Percentiles rank a stretch among this genome's conserved stretches.
Conservation (phyloP, 352 stramenopile species). For the Phytophthora pini region DNA sequence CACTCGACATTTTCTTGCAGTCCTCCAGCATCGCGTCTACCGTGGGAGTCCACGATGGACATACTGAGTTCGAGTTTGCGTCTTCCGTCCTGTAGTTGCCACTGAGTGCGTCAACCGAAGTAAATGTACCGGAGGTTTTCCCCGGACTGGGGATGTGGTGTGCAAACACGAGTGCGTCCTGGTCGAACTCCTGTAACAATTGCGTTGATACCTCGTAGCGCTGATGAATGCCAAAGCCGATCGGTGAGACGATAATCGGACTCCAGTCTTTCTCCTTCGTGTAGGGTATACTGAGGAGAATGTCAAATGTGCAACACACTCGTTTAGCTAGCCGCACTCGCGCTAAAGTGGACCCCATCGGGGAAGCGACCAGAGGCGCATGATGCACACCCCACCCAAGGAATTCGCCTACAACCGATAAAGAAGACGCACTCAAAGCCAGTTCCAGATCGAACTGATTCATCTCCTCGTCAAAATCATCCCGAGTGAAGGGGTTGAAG, state of each 20-base stretch:
- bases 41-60: slow-evolving; percentile 18
- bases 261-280: slow-evolving; percentile 14
- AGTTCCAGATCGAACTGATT: background rate
- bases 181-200: slow-evolving; percentile 23
- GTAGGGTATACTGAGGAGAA: slow-evolving; percentile 2
- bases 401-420: background rate
- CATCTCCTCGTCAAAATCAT: background rate
- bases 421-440: background rate
- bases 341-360: background rate
- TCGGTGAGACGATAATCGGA: slow-evolving; percentile 12
- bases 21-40: background rate
- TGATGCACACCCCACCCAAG: background rate
- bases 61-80: slow-evolving; percentile 17
- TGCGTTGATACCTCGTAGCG: slow-evolving; percentile 18
- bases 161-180: slow-evolving; percentile 12
- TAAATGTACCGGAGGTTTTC: slow-evolving; percentile 11
- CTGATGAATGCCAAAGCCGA: slow-evolving; percentile 30
- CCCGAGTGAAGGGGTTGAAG: background rate
- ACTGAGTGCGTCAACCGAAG: slow-evolving; percentile 4
- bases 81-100: background rate
- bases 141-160: slow-evolving; percentile 21
- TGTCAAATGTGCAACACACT: slow-evolving; percentile 4
- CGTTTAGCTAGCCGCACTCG: slow-evolving; percentile 7
- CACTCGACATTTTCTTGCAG: slow-evolving; percentile 18
- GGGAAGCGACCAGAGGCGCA: background rate